Percentiles rank a stretch among this genome's conserved stretches.
Conservation (phyloP, 495 filamentous ascomycete genomes). For the Aspergillus incahuasiensis region DNA sequence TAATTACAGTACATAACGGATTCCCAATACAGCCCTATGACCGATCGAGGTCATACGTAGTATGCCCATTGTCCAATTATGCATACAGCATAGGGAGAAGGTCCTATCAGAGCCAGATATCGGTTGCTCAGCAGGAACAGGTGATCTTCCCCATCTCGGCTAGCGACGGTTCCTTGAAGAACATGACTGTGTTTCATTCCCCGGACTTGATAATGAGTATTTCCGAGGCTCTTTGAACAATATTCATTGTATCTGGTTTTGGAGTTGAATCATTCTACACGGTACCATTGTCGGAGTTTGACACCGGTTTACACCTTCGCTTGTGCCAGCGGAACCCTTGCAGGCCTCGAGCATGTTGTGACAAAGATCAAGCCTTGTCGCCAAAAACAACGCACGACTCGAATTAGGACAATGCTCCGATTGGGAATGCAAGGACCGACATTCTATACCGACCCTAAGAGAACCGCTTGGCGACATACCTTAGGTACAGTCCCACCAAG, state of each 20-base stretch:
- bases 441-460: not conserved
- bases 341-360: not conserved
- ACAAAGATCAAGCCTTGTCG: not conserved
- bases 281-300: not conserved
- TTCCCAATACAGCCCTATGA: constrained; percentile 27
- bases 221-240: not conserved
- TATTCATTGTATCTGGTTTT: not conserved
- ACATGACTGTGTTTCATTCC: not conserved
- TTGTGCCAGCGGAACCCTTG: not conserved
- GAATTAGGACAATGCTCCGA: not conserved
- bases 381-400: not conserved
- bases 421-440: not conserved
- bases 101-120: not conserved
- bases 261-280: not conserved
- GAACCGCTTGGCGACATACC: not conserved
- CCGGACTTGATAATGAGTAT: not conserved
- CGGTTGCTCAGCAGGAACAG: constrained; percentile 6
- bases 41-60: constrained; percentile 33
- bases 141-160: not conserved
- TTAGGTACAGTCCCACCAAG: not conserved
- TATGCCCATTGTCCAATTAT: not conserved
- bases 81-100: not conserved
- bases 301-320: not conserved
- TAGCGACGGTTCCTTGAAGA: constrained; percentile 1
- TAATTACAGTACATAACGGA: constrained; percentile 8